phyloP scores from a whole-genome alignment of 2,329 filamentous ascomycete species.

The Pseudocercospora fuligena region DNA sequence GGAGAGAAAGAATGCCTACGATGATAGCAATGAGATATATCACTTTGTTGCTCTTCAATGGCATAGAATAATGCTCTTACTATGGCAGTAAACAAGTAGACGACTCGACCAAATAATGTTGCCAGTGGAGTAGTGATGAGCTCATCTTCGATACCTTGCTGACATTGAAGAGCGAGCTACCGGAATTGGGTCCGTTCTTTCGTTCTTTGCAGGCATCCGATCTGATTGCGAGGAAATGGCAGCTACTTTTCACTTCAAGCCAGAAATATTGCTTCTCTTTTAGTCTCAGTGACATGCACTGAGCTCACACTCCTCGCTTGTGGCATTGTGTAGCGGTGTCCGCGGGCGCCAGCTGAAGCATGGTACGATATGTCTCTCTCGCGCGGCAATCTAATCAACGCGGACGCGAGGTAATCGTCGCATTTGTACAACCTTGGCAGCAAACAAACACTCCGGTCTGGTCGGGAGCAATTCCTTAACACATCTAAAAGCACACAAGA shows the following conservation, averaged over 20 bases:
- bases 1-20: slow-evolving; percentile 4
- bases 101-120: no score
- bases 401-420: not conserved
- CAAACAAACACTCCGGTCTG: not conserved
- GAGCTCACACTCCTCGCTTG: not conserved
- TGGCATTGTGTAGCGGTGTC: not conserved
- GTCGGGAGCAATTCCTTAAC: not conserved
- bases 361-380: not conserved
- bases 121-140: no score
- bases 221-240: no score
- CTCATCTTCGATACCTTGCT: no score
- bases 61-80: not conserved
- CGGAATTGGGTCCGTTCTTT: no score
- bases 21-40: not conserved
- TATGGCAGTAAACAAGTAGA: no score
- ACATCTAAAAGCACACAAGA: not conserved
- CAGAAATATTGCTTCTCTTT: no score
- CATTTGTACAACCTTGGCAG: not conserved
- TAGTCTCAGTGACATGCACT: not conserved
- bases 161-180: no score
- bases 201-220: no score
- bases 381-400: not conserved
- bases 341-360: not conserved
- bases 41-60: not conserved
- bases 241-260: no score